Percentiles rank a stretch among this genome's conserved stretches.
These are phyloP conservation scores for Bidens hawaiensis DNA, from an alignment of 140 eudicot genomes.

Conservation along the genomic window DNA sequence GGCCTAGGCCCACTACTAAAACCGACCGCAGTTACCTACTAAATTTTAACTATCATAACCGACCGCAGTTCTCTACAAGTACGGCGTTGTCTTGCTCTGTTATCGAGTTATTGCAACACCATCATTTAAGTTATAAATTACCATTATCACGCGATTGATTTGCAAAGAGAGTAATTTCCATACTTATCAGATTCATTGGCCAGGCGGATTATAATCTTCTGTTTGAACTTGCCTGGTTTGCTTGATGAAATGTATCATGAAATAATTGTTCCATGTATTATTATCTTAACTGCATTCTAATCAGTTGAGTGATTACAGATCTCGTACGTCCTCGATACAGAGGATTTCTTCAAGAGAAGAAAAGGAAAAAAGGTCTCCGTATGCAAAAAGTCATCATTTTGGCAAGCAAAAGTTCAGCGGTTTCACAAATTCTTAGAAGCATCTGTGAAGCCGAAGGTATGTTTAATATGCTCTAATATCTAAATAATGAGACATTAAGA, in stretches of 20 bases:
- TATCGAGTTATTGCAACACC: not conserved
- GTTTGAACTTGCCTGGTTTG: not conserved
- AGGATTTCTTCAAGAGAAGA: slow-evolving; percentile 59
- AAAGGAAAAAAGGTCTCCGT: slow-evolving; percentile 21
- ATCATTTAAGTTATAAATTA: too few species aligned
- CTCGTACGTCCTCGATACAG: slow-evolving; percentile 89
- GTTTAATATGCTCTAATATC: not conserved
- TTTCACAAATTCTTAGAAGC: slow-evolving; percentile 53
- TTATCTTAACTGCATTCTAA: slow-evolving; percentile 19
- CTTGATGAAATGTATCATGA: not conserved
- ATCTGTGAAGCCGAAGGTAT: slow-evolving; percentile 24
- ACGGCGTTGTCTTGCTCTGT: not conserved
- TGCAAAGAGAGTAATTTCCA: not conserved
- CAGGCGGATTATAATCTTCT: not conserved
- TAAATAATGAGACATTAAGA: not conserved
- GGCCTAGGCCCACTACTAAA: not conserved
- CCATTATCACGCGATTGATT: too few species aligned
- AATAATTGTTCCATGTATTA: not conserved
- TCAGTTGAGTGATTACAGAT: slow-evolving; percentile 53
- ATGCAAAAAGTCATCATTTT: slow-evolving; percentile 12
- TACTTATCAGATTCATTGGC: not conserved
- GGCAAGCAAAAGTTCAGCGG: slow-evolving; percentile 43
- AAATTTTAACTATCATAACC: not conserved
- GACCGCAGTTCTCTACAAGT: too few species aligned
- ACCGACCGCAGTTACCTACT: too few species aligned